These are phyloP conservation scores for Mycena vulgaris DNA, from an alignment of 768 basidiomycete species.

Conservation along the genomic window DNA sequence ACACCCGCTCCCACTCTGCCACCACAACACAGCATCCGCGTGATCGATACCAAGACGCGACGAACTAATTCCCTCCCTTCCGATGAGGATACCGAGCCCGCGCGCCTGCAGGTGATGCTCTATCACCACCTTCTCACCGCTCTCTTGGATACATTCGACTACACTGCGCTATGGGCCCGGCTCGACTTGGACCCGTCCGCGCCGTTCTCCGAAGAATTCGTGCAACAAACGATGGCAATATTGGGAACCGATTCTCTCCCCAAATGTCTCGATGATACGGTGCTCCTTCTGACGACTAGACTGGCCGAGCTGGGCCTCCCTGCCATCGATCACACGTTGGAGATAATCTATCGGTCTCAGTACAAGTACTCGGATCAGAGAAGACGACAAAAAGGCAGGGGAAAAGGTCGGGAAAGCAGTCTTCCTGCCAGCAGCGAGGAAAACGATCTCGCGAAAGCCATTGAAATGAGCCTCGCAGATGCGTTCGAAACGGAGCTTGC, in stretches of 20 bases:
- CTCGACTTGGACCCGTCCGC: constrained; percentile 59
- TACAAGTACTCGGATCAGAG: constrained; percentile 38
- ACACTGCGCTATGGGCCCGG: constrained; percentile 65
- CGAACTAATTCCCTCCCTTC: constrained; percentile 63
- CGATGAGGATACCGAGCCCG: constrained; percentile 69
- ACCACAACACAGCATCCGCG: constrained; percentile 51
- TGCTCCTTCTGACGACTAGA: background rate
- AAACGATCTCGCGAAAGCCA: constrained; percentile 59
- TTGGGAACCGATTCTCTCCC: constrained; percentile 15
- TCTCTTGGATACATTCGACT: constrained; percentile 68
- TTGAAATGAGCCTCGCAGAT: constrained; percentile 61
- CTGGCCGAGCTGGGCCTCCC: constrained; percentile 31
- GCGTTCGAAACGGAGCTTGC: constrained; percentile 26
- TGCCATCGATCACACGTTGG: constrained; percentile 47
- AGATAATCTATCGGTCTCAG: constrained; percentile 65
- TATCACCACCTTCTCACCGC: constrained; percentile 77
- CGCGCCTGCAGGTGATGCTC: constrained; percentile 83
- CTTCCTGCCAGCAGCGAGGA: constrained; percentile 51
- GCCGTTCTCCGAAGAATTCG: constrained; percentile 67
- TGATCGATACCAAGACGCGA: constrained; percentile 84
- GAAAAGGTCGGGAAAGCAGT: constrained; percentile 26
- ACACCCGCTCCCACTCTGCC: background rate
- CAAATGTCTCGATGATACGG: constrained; percentile 54
- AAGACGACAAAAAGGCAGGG: constrained; percentile 36
- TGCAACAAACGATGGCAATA: constrained; percentile 48